These are phyloP conservation scores for Murraya koenigii DNA, from an alignment of 345 rosid genomes.

Conservation along the genomic window DNA sequence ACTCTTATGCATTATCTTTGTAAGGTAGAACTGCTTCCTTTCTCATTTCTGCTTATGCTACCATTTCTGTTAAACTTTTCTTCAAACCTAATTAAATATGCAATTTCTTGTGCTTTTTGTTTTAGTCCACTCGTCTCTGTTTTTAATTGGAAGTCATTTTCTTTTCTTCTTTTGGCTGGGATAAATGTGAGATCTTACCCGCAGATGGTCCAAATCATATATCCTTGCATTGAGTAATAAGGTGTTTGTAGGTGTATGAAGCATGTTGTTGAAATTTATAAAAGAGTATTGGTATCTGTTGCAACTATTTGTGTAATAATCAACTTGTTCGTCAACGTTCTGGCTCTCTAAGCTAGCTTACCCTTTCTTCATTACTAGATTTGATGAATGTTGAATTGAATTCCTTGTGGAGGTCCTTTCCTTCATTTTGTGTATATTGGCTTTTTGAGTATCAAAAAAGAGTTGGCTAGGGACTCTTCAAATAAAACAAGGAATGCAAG, in stretches of 20 bases:
- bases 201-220: background rate
- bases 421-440: background rate
- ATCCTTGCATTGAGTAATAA: background rate
- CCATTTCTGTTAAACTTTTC: background rate
- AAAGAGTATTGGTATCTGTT: background rate
- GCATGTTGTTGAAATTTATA: background rate
- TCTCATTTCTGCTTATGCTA: background rate
- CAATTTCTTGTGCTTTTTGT: slow-evolving; percentile 2
- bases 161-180: background rate
- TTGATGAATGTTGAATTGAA: background rate
- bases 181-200: background rate
- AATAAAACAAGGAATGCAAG: too few species aligned
- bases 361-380: background rate
- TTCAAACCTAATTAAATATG: background rate
- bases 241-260: background rate
- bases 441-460: too few species aligned
- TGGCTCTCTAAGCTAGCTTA: background rate
- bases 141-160: background rate
- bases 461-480: too few species aligned
- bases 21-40: slow-evolving; percentile 45
- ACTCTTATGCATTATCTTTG: slow-evolving; percentile 95
- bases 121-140: background rate
- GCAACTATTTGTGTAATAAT: background rate
- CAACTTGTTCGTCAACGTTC: background rate
- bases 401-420: background rate